A percentile compares a stretch with the other conserved stretches of the same genome.
These are phyloP conservation scores for Fusarium cyanostomum DNA, from an alignment of 2,329 filamentous ascomycete genomes.

Conservation along the genomic window DNA sequence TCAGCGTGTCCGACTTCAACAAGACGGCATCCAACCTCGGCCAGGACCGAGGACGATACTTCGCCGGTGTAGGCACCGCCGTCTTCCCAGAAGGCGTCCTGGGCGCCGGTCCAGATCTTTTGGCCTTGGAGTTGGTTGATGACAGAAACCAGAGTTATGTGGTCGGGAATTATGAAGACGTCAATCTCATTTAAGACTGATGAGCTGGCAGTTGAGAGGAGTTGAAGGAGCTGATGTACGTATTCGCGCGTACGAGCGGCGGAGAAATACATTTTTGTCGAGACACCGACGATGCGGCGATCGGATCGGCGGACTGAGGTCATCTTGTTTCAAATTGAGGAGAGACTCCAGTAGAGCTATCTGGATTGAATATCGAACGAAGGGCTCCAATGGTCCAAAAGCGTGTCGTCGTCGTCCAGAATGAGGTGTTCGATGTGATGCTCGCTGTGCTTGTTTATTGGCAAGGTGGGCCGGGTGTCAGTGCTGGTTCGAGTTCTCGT, in stretches of 20 bases:
- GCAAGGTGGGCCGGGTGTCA: background rate
- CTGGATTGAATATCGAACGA: background rate
- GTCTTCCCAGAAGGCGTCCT: slow-evolving; percentile 77
- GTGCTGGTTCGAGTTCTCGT: background rate
- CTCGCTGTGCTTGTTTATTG: background rate
- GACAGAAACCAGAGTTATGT: slow-evolving; percentile 70
- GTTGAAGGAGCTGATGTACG: slow-evolving; percentile 58
- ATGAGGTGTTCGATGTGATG: background rate
- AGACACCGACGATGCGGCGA: slow-evolving; percentile 75
- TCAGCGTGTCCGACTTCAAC: slow-evolving; percentile 87
- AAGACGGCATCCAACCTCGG: slow-evolving; percentile 73
- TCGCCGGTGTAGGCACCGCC: slow-evolving; percentile 81
- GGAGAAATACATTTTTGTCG: slow-evolving; percentile 84
- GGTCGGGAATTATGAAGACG: slow-evolving; percentile 82
- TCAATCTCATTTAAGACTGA: slow-evolving; percentile 63
- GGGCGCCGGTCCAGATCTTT: slow-evolving; percentile 70
- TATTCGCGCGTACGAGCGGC: slow-evolving; percentile 69
- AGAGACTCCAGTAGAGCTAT: background rate
- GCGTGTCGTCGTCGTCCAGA: no score
- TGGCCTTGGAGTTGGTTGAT: slow-evolving; percentile 57
- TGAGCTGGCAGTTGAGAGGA: slow-evolving; percentile 54
- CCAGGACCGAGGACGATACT: slow-evolving; percentile 74
- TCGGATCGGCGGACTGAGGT: slow-evolving; percentile 16
- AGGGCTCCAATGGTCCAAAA: no score
- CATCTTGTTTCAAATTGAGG: background rate